These are phyloP conservation scores for Xerocomellus chrysenteron DNA, from an alignment of 768 basidiomycete genomes.

Conservation along the genomic window DNA sequence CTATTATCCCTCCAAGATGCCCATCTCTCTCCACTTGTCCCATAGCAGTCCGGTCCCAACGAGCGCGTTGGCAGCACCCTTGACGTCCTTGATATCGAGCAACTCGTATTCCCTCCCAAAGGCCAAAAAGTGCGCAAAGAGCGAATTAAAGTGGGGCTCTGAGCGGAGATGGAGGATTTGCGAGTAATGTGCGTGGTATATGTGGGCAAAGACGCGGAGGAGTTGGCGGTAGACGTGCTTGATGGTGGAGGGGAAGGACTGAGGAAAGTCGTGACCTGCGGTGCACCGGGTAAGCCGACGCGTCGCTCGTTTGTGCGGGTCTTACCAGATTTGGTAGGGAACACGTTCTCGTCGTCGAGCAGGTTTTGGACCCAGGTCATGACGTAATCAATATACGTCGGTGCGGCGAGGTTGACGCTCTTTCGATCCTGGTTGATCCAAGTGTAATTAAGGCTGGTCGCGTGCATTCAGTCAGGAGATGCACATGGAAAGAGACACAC, in stretches of 20 bases:
- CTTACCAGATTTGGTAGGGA: conserved; percentile 94
- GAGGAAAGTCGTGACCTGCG: conserved; percentile 82
- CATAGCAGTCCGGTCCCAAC: conserved; percentile 79
- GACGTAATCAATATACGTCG: conserved; percentile 96
- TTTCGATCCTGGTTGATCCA: conserved; percentile 95
- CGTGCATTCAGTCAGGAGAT: neutral
- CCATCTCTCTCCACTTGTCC: conserved; percentile 90
- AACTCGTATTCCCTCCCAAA: conserved; percentile 94
- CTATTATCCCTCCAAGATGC: conserved; percentile 51
- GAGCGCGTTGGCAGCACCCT: conserved; percentile 55
- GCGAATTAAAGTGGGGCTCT: conserved; percentile 94
- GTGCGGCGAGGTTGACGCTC: conserved; percentile 83
- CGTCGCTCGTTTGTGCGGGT: neutral
- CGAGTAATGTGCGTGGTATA: conserved; percentile 92
- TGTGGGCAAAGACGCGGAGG: conserved; percentile 93
- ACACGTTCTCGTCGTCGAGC: conserved; percentile 89
- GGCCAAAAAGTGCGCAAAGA: conserved; percentile 96
- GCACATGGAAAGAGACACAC: conserved; percentile 25
- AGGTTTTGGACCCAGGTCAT: conserved; percentile 96
- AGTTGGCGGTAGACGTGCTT: conserved; percentile 97
- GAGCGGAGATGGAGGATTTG: conserved; percentile 90
- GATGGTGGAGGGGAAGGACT: conserved; percentile 82
- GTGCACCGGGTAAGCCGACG: neutral
- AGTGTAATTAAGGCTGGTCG: conserved; percentile 78
- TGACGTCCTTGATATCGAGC: conserved; percentile 85